phyloP scores from a whole-genome alignment of 768 basidiomycete species.

The Leucosporidium scottii region DNA sequence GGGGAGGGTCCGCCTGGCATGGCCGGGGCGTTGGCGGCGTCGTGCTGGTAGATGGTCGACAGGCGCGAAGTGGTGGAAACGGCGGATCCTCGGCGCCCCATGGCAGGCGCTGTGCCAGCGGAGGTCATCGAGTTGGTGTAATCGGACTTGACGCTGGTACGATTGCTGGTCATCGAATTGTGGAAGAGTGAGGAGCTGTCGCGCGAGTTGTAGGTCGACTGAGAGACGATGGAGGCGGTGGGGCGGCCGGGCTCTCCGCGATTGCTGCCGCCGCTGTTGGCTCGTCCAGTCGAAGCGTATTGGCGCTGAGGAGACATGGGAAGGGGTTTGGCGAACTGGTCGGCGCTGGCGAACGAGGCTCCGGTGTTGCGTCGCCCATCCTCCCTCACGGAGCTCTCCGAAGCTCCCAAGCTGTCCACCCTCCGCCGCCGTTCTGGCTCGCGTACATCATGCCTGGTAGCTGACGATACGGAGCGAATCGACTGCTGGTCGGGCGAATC shows the following conservation, averaged over 20 bases:
- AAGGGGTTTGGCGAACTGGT: conserved; percentile 15
- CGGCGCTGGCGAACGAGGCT: conserved; percentile 9
- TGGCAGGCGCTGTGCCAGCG: conserved; percentile 1
- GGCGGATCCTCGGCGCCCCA: conserved; percentile 40
- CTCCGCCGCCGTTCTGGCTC: conserved; percentile 1
- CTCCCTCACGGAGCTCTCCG: background rate
- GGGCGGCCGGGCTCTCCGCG: conserved; percentile 10
- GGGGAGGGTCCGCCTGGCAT: conserved; percentile 6
- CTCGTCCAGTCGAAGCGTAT: background rate
- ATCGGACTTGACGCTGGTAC: background rate
- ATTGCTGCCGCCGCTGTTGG: background rate
- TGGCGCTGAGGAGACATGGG: conserved; percentile 5
- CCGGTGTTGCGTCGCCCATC: conserved; percentile 7
- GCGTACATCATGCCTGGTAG: conserved; percentile 45
- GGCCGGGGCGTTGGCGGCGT: background rate
- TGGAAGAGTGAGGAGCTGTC: background rate
- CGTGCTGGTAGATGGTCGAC: background rate
- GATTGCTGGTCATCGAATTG: conserved; percentile 5
- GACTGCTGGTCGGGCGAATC: conserved; percentile 8
- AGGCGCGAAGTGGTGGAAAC: background rate
- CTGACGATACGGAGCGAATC: conserved; percentile 21
- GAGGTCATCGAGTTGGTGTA: conserved; percentile 18
- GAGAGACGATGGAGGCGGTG: background rate
- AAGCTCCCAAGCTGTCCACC: conserved; percentile 20
- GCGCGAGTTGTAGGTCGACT: conserved; percentile 4